Evolutionary conservation across 805 yeast species (phyloP).

Genomic region (Candida yuanshanica): DNA sequence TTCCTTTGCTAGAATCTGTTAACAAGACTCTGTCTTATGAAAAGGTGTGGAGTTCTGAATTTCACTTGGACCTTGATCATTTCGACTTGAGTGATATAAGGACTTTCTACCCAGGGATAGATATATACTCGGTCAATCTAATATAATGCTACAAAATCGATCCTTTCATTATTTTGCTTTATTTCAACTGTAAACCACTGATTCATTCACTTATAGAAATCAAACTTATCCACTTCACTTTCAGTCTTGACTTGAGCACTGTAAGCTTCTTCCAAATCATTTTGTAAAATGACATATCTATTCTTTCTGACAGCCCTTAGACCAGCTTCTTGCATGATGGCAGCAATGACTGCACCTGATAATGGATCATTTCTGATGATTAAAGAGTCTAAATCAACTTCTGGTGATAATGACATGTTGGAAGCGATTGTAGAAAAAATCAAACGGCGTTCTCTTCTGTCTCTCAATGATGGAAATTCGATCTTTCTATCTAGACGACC

Average conservation of each 20-base stretch:
- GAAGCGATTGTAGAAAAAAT: constrained; percentile 93
- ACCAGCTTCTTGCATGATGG: constrained; percentile 99
- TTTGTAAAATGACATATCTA: constrained; percentile 92
- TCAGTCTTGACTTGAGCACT: constrained; percentile 95
- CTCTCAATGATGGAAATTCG: constrained; percentile 93
- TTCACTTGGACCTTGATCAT: constrained; percentile 72
- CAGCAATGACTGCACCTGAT: constrained; percentile 97
- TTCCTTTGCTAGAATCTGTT: constrained; percentile 13
- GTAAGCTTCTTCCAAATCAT: constrained; percentile 97
- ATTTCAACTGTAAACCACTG: background rate
- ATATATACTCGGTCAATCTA: constrained; percentile 38
- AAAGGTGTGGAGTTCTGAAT: constrained; percentile 31
- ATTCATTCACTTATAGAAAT: constrained; percentile 86
- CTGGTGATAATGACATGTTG: constrained; percentile 98
- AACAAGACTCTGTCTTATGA: constrained; percentile 11
- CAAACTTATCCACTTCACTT: constrained; percentile 93
- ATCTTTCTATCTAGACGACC: constrained; percentile 98
- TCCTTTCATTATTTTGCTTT: background rate
- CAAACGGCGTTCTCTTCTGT: constrained; percentile 95
- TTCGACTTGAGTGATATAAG: constrained; percentile 43
- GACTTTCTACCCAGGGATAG: constrained; percentile 59
- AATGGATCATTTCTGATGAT: constrained; percentile 94
- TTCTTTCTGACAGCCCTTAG: constrained; percentile 97
- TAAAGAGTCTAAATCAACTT: constrained; percentile 90
- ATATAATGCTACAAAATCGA: constrained; percentile 1